These are phyloP conservation scores for Lanzia echinophila DNA, from an alignment of 2,329 filamentous ascomycete species.

Conservation along the genomic window DNA sequence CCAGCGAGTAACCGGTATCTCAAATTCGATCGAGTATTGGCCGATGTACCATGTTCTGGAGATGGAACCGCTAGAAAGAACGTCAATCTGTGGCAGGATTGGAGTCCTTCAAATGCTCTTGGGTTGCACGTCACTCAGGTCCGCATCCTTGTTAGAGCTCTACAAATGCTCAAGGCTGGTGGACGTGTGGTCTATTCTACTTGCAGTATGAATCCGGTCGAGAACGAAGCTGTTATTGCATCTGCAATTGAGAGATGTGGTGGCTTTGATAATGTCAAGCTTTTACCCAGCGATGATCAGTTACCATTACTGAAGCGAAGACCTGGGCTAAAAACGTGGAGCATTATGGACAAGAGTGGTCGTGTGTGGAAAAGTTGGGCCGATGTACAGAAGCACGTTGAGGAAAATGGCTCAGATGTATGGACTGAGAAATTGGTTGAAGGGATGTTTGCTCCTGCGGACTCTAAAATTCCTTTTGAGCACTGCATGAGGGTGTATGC, in stretches of 20 bases:
- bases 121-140: constrained; percentile 83
- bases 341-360: constrained; percentile 80
- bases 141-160: constrained; percentile 80
- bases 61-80: constrained; percentile 95
- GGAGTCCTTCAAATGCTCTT: constrained; percentile 79
- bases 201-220: constrained; percentile 96
- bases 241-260: constrained; percentile 87
- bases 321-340: constrained; percentile 75
- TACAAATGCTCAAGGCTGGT: constrained; percentile 94
- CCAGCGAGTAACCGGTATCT: constrained; percentile 62
- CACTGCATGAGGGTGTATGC: constrained; percentile 92
- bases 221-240: constrained; percentile 89
- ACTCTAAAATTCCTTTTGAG: constrained; percentile 67
- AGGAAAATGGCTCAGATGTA: constrained; percentile 50
- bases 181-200: constrained; percentile 96
- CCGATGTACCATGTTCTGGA: constrained; percentile 94
- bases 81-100: constrained; percentile 87
- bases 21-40: constrained; percentile 93
- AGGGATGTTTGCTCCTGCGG: constrained; percentile 73
- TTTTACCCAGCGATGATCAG: constrained; percentile 75
- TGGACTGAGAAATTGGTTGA: constrained; percentile 64
- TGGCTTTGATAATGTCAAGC: constrained; percentile 70
- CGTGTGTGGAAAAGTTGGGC: constrained; percentile 76
- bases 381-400: constrained; percentile 65
- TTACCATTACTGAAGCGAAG: constrained; percentile 71